A percentile compares a stretch with the other conserved stretches of the same genome.
phyloP scores from a whole-genome alignment of 257 asterid genomes.

The Coffea canephora region DNA sequence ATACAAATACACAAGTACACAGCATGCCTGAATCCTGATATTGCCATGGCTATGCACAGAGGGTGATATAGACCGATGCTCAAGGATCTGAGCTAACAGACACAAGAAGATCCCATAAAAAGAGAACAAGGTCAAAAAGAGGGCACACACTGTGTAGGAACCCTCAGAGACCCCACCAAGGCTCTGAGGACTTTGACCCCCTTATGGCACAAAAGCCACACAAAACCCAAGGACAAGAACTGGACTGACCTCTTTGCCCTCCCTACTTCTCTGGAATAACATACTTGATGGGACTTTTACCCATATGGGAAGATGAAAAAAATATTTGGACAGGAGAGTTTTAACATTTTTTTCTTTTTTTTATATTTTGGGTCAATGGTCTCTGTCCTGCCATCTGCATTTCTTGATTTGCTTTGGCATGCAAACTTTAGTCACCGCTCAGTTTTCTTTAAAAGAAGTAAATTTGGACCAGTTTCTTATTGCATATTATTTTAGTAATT shows the following conservation, averaged over 20 bases:
- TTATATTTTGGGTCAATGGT: slow-evolving; percentile 28
- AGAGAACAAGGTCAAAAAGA: slow-evolving; percentile 51
- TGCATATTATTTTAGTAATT: neutral
- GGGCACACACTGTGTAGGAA: slow-evolving; percentile 26
- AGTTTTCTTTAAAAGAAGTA: slow-evolving; percentile 23
- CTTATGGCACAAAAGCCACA: slow-evolving; percentile 22
- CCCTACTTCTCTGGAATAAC: neutral
- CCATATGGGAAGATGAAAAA: neutral
- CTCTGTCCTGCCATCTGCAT: slow-evolving; percentile 23
- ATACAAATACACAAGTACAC: neutral
- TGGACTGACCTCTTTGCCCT: slow-evolving; percentile 30
- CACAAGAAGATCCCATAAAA: slow-evolving; percentile 42
- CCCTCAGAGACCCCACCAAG: slow-evolving; percentile 26
- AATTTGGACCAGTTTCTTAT: slow-evolving; percentile 1
- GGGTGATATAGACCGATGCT: slow-evolving; percentile 45
- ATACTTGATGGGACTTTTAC: neutral
- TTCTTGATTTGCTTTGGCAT: slow-evolving; percentile 29
- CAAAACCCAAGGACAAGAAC: neutral
- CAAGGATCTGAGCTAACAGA: slow-evolving; percentile 44
- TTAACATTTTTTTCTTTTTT: neutral
- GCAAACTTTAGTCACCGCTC: slow-evolving; percentile 24
- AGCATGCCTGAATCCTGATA: slow-evolving; percentile 10
- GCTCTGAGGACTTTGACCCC: slow-evolving; percentile 47
- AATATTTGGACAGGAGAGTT: slow-evolving; percentile 12
- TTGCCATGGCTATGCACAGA: slow-evolving; percentile 15